phyloP scores from a whole-genome alignment of 2,329 filamentous ascomycete genomes.

The Fusarium circinatum region DNA sequence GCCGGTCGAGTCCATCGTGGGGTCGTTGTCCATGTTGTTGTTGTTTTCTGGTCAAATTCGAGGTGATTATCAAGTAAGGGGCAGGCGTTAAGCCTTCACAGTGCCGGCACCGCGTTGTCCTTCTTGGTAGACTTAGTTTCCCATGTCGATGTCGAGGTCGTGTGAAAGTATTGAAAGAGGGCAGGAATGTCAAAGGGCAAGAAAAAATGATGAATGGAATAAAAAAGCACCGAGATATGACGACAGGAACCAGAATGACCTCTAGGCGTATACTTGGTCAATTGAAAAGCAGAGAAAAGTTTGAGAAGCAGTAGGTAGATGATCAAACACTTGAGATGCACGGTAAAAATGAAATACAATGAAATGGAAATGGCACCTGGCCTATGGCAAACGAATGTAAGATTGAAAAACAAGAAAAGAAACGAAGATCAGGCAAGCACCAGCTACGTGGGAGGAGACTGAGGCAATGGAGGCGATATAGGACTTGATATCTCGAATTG shows the following conservation, averaged over 20 bases:
- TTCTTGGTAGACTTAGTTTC: constrained; percentile 23
- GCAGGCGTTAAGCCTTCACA: constrained; percentile 39
- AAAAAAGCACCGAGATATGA: constrained; percentile 8
- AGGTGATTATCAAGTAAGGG: constrained; percentile 13
- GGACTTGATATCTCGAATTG: constrained; percentile 31
- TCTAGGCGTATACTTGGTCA: neutral
- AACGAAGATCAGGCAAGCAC: constrained; percentile 28
- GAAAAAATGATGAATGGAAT: neutral
- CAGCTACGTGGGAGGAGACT: constrained; percentile 6
- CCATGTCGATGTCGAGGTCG: constrained; percentile 31
- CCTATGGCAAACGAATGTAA: constrained; percentile 33
- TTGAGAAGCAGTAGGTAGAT: constrained; percentile 1
- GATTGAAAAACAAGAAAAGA: constrained; percentile 27
- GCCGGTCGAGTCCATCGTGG: constrained; percentile 35
- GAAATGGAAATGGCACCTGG: constrained; percentile 29
- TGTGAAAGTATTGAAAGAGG: constrained; percentile 1
- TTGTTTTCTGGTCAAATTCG: constrained; percentile 15
- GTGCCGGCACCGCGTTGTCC: constrained; percentile 43
- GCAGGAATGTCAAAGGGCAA: neutral
- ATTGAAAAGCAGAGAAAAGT: constrained; percentile 18
- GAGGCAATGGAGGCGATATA: constrained; percentile 26
- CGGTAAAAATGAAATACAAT: constrained; percentile 17
- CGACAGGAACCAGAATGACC: constrained; percentile 10
- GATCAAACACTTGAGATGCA: constrained; percentile 18
- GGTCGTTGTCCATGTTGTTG: constrained; percentile 21